These are phyloP conservation scores for Globisporangium iwayamae DNA, from an alignment of 352 stramenopile species.

Conservation along the genomic window DNA sequence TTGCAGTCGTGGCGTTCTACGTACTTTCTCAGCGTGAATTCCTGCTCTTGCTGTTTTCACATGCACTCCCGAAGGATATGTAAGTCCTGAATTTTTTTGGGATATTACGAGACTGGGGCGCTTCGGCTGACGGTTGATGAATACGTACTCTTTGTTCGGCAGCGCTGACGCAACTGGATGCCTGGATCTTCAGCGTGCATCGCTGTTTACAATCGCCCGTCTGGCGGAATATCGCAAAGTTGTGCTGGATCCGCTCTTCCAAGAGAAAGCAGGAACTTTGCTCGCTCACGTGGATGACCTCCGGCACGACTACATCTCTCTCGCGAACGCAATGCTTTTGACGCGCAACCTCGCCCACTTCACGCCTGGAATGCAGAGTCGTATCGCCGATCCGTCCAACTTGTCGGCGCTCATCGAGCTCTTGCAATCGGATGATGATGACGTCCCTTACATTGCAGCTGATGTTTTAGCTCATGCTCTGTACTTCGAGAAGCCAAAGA, in stretches of 20 bases:
- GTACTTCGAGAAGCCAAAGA: conserved; percentile 13
- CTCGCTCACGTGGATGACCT: neutral
- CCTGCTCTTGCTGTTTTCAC: conserved; percentile 11
- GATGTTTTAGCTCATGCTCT: conserved; percentile 16
- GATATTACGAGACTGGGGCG: neutral
- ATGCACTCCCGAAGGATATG: neutral
- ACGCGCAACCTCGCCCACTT: conserved; percentile 22
- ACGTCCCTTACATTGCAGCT: neutral
- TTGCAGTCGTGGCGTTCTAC: conserved; percentile 11
- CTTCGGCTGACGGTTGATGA: neutral
- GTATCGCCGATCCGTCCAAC: conserved; percentile 21
- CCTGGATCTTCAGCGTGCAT: conserved; percentile 21
- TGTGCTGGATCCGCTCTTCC: conserved; percentile 26
- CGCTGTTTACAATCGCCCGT: conserved; percentile 28
- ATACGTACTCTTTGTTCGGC: neutral
- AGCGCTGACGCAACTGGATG: neutral
- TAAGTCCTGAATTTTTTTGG: neutral
- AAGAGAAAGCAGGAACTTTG: conserved; percentile 27
- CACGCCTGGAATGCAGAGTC: conserved; percentile 23
- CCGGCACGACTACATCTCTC: conserved; percentile 1
- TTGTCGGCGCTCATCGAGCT: conserved; percentile 6
- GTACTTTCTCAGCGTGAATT: conserved; percentile 11
- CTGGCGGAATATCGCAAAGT: conserved; percentile 23
- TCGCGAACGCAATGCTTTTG: conserved; percentile 30
- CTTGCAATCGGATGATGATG: neutral